Evolutionary conservation across 768 basidiomycete genomes (phyloP), one percentile per base, ranked within the genome.

Genomic region (Hysterangium stoloniferum): DNA sequence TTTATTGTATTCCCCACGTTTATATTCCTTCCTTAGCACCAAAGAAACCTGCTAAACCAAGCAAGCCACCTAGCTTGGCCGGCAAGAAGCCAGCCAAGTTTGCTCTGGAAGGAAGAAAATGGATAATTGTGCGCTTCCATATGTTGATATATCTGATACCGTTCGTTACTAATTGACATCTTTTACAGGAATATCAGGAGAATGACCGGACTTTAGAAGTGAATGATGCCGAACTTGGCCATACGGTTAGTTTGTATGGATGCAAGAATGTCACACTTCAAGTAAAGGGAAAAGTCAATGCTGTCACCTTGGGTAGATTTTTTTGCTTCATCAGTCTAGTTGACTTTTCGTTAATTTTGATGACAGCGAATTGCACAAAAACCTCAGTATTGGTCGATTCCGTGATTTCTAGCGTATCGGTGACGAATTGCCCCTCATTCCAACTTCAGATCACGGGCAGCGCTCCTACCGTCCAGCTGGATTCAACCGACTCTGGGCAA

Each of bases 51-150:
- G 61, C 74, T 31, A 87, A 82, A 58, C 92, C 95, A 1, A 74
- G 80, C 2, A 98, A 98, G 59, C 95, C 95, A 17, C 77, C 80
- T 4, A 73, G 86, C 4, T 70, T 93, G 51, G 78, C 78, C 50
- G 85, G 86, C 54, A 98, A 96, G 75, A 94, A 94, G 61, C 95
- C 96, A 3, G 56, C 90, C 22, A 96, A 93, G 64, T 84, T 91
- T 49, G 83, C 76, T 25, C 67, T 97, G 45, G 93, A 97, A 53
- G 93, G 92, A 6, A 94, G 76, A 60, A 96, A 94, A 68, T 99
- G 96, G 96, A 60, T 79, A 24, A 81, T 99, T 53, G 95, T 96
- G 59, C 25, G 82, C 69, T 6, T 24, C 35, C 53, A 33, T 31
- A 34, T 31, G 60, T 57, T 28, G 59, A 57, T 9, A 29, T 62